Base-by-base conservation (phyloP, 2,329 filamentous ascomycete genomes). In the Whalleya microplaca region DNA sequence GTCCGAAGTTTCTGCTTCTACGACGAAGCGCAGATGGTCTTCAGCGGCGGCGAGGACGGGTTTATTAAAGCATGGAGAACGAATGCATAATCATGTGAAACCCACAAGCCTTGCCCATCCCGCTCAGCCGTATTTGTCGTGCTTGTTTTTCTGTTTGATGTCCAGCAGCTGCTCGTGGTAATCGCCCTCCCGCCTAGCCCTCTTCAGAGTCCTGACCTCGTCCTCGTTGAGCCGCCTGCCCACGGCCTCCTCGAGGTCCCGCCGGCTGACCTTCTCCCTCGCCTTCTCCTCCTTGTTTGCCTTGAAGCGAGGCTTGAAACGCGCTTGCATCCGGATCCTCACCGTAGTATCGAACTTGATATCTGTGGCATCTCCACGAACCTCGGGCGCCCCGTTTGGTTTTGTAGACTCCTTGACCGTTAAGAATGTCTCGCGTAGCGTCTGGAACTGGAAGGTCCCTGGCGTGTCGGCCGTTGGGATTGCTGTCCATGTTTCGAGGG, bases 311-410 rank as follows among this genome's bases (percentile, higher is more conserved):
- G 94, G 93, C 79, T 97, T 97, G 78, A 96, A 98, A 48, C 91
- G 83, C 20, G 94, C 92, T 77, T 98, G 94, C 93, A 98, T 97
- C 51, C 93, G 89, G 66, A 98, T 84, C 48, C 91, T 83, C 58
- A 96, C 72, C 6, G 87, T 89, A 9, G 91, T 92, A 65, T 83
- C 84, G 68, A 90, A 90, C 3, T 80, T 83, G 48, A 87, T 84
- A 8, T 78, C 76, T 14, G 87, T 84, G 7, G 85, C 88, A 72
- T 96, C 92, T 47, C 91, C 92, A 29, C 91, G 85, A 12, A 96
- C 79, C 64, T 93, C 88, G 0, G 85, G 81, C 1, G 76, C 68
- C 0, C 78, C 76, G 40, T 76, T 79, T 1, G 76, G 67, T 56
- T 82, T 83, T 19, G 75, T 76, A 9, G 78, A 75, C 18, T 88